phyloP scores from a whole-genome alignment of 129 eudicot genomes.

The carrot (Daucus carota) region DNA sequence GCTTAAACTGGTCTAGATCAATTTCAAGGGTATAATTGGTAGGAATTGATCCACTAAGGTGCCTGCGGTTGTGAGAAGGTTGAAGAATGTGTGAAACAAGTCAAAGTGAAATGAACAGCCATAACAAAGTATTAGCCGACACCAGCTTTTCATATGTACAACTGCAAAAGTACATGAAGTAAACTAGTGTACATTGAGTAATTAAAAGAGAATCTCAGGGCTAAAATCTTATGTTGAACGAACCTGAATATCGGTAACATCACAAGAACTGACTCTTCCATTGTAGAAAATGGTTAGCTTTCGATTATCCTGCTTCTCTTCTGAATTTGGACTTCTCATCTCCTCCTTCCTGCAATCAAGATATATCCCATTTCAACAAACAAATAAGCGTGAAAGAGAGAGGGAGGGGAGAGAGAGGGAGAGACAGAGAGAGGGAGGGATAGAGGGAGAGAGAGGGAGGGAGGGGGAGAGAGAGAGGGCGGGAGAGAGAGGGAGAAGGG shows the following conservation, averaged over 20 bases:
- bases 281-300: constrained; percentile 11
- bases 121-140: background rate
- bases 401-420: background rate
- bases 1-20: background rate
- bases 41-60: background rate
- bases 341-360: constrained; percentile 4
- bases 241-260: constrained; percentile 12
- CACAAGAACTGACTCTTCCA: constrained; percentile 8
- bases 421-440: background rate
- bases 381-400: background rate
- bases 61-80: background rate
- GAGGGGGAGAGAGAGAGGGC: background rate
- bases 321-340: background rate
- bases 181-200: background rate
- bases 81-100: background rate
- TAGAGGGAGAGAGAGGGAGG: background rate
- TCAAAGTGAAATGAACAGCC: background rate
- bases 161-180: no score
- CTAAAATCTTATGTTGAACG: background rate
- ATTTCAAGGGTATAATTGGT: background rate
- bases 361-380: background rate
- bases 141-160: background rate
- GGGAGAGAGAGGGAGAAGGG: background rate
- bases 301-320: background rate
- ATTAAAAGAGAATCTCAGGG: background rate